Evolutionary conservation across 1,284 basidiomycete genomes (phyloP).

Genomic region (Vanrija humicola): DNA sequence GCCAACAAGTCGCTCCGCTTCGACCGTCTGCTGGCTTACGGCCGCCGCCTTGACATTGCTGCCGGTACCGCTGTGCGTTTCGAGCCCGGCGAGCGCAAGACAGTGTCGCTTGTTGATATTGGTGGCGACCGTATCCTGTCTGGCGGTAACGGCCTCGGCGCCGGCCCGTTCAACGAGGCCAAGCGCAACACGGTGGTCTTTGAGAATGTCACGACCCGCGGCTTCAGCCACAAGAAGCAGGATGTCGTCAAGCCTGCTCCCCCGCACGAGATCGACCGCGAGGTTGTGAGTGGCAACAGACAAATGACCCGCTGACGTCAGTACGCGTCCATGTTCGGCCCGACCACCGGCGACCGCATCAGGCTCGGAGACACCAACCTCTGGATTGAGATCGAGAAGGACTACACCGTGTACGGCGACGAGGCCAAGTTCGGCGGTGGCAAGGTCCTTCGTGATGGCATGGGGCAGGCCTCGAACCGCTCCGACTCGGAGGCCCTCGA

Average conservation of each 20-base stretch:
- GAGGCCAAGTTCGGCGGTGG: constrained; percentile 98
- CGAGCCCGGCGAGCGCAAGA: constrained; percentile 87
- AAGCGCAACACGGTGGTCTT: constrained; percentile 15
- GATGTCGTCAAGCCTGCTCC: constrained; percentile 26
- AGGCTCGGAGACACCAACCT: constrained; percentile 83
- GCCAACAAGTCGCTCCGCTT: constrained; percentile 79
- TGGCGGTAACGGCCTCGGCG: constrained; percentile 75
- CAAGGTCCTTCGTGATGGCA: constrained; percentile 90
- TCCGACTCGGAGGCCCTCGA: constrained; percentile 71
- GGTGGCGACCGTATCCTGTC: constrained; percentile 67
- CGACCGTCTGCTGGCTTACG: constrained; percentile 74
- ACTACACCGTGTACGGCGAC: constrained; percentile 68
- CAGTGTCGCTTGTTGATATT: constrained; percentile 75
- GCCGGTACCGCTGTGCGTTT: constrained; percentile 92
- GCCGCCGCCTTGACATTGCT: constrained; percentile 79
- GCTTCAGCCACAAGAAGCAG: constrained; percentile 44
- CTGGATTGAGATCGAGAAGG: constrained; percentile 90
- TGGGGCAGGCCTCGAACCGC: constrained; percentile 84
- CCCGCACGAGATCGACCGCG: constrained; percentile 42
- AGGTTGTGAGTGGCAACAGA: constrained; percentile 43
- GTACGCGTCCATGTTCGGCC: constrained; percentile 91
- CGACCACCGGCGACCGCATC: constrained; percentile 85
- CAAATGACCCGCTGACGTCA: constrained; percentile 8
- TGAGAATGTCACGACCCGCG: constrained; percentile 22
- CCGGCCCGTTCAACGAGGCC: constrained; percentile 52